A percentile compares a stretch with the other conserved stretches of the same genome.
phyloP scores from a whole-genome alignment of 2,329 filamentous ascomycete genomes.

The Chaetomium olivaceum region DNA sequence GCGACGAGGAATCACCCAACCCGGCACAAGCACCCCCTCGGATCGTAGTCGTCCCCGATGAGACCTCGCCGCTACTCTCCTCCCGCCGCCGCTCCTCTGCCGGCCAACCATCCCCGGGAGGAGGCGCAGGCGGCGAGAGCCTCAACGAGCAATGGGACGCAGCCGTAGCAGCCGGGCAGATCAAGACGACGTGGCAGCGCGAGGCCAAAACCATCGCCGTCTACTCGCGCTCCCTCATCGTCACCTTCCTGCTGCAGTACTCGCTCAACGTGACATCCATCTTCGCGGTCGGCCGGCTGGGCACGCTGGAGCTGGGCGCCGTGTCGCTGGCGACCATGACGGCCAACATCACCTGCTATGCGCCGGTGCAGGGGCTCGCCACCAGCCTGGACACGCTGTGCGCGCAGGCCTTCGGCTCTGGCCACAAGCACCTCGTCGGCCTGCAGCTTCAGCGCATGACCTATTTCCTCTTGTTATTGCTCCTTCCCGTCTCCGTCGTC shows the following conservation, averaged over 20 bases:
- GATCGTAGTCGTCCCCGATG: conserved; percentile 48
- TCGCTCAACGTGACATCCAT: conserved; percentile 81
- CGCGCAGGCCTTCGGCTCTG: conserved; percentile 90
- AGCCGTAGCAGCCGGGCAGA: conserved; percentile 75
- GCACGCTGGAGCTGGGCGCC: conserved; percentile 67
- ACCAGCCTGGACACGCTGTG: conserved; percentile 92
- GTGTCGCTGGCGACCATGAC: conserved; percentile 75
- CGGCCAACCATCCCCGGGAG: conserved; percentile 28
- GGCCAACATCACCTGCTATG: conserved; percentile 75
- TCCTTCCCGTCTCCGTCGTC: conserved; percentile 67
- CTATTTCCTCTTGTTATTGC: conserved; percentile 70
- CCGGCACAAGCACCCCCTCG: conserved; percentile 11
- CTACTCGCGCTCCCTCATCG: conserved; percentile 69
- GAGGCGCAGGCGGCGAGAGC: conserved; percentile 42
- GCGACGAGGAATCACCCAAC: conserved; percentile 43
- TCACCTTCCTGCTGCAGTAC: conserved; percentile 79
- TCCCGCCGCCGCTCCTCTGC: conserved; percentile 17
- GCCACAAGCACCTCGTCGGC: conserved; percentile 84
- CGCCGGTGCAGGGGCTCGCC: conserved; percentile 79
- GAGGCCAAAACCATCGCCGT: conserved; percentile 78
- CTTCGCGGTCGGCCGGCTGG: conserved; percentile 75
- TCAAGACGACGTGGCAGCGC: conserved; percentile 87
- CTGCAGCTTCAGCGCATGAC: conserved; percentile 80
- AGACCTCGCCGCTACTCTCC: conserved; percentile 46
- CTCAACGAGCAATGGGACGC: conserved; percentile 80